A percentile compares a stretch with the other conserved stretches of the same genome.
phyloP scores from a whole-genome alignment of 129 eudicot genomes.

The Tanacetum coccineum region DNA sequence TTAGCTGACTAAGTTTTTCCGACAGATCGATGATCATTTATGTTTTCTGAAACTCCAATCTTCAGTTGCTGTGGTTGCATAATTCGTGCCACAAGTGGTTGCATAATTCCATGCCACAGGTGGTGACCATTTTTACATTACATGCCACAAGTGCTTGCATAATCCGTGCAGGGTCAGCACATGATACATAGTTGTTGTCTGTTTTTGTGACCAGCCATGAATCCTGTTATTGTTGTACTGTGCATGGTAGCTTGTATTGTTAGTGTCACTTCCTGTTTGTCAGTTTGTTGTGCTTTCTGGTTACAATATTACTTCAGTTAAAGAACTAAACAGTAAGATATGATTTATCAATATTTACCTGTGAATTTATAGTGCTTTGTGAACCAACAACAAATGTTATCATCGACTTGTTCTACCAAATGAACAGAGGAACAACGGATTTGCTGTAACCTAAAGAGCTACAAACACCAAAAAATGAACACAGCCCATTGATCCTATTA shows the following conservation, averaged over 20 bases:
- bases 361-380: too few relatives aligned
- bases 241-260: background rate
- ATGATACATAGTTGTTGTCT: background rate
- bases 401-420: too few relatives aligned
- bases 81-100: background rate
- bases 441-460: too few relatives aligned
- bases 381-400: too few relatives aligned
- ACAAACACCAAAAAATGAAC: too few relatives aligned
- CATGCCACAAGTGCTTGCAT: background rate
- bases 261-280: background rate
- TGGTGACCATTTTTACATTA: background rate
- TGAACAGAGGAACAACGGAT: too few relatives aligned
- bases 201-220: background rate
- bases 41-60: background rate
- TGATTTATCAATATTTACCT: too few relatives aligned
- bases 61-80: background rate
- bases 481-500: too few relatives aligned
- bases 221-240: slow-evolving; percentile 1
- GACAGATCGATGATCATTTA: background rate
- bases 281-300: too few relatives aligned
- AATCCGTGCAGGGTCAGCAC: background rate
- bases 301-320: too few relatives aligned
- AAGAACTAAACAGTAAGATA: too few relatives aligned
- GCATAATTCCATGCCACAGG: background rate
- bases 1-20: background rate